A percentile compares a stretch with the other conserved stretches of the same genome.
These are phyloP conservation scores for Cyphellophora europaea DNA, from an alignment of 2,329 filamentous ascomycete genomes.

Conservation along the genomic window DNA sequence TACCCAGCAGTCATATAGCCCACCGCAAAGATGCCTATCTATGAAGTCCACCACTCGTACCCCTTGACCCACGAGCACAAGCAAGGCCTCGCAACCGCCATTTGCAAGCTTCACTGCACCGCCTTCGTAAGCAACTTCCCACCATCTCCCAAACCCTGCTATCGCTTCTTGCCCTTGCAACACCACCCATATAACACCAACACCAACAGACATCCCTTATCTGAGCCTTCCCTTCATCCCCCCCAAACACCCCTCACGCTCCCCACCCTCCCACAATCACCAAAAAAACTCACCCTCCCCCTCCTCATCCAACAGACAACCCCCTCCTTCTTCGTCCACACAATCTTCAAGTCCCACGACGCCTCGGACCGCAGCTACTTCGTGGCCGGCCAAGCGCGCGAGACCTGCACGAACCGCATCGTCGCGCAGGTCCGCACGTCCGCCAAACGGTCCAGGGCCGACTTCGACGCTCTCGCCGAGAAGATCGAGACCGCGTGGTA, in stretches of 20 bases:
- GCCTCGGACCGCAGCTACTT: constrained; percentile 4
- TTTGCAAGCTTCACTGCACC: constrained; percentile 14
- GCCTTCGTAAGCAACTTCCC: constrained; percentile 10
- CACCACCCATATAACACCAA: background rate
- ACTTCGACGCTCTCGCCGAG: constrained; percentile 14
- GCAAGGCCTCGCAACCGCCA: constrained; percentile 11
- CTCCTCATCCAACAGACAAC: constrained; percentile 4
- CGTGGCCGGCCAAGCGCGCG: constrained; percentile 11
- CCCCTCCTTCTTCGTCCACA: constrained; percentile 17
- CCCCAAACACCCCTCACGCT: too few species aligned
- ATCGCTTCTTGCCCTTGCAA: too few species aligned
- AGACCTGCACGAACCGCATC: constrained; percentile 7
- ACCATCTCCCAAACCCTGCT: too few species aligned
- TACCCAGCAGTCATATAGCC: too few species aligned
- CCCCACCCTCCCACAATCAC: too few species aligned
- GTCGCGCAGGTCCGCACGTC: constrained; percentile 8
- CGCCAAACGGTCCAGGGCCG: constrained; percentile 11
- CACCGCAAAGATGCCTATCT: constrained; percentile 9
- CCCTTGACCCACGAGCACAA: constrained; percentile 14
- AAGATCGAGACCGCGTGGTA: constrained; percentile 16
- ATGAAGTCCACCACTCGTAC: constrained; percentile 16
- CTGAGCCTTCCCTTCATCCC: too few species aligned
- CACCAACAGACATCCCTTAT: too few species aligned
- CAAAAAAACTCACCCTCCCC: too few species aligned
- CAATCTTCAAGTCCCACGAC: constrained; percentile 9